Percentiles rank a stretch among this genome's conserved stretches.
Evolutionary conservation across 768 basidiomycete species (phyloP).

Genomic region (Jaapia argillacea): DNA sequence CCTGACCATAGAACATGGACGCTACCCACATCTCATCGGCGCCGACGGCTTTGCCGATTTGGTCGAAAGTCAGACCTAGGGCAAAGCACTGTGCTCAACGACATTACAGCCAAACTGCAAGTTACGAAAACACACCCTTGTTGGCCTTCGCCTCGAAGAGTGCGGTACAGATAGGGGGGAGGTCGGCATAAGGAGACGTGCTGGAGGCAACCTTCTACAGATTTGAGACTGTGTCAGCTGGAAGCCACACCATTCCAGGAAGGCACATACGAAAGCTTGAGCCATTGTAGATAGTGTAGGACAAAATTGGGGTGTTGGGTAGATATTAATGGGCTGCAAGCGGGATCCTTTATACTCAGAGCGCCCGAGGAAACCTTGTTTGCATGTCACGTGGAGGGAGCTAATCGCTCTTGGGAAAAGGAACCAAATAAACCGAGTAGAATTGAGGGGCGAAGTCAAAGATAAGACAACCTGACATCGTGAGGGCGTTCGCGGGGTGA

Average conservation of each 20-base stretch:
- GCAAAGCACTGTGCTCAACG: background rate
- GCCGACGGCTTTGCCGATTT: slow-evolving; percentile 53
- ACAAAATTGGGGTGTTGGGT: too few species aligned
- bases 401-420: too few species aligned
- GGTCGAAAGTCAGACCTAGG: slow-evolving; percentile 60
- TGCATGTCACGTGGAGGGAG: too few species aligned
- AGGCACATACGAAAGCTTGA: background rate
- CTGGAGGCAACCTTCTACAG: background rate
- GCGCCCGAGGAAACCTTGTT: too few species aligned
- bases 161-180: slow-evolving; percentile 37
- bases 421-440: too few species aligned
- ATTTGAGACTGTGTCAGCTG: background rate
- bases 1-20: slow-evolving; percentile 75
- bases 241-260: background rate
- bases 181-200: background rate
- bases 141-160: slow-evolving; percentile 60
- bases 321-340: too few species aligned
- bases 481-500: too few species aligned
- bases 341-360: too few species aligned
- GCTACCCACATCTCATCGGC: slow-evolving; percentile 80
- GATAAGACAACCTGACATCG: too few species aligned
- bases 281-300: background rate
- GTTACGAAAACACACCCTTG: slow-evolving; percentile 32
- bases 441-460: too few species aligned
- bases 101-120: background rate